Base-by-base conservation (phyloP, 768 basidiomycete genomes). In the Russula virescens region DNA sequence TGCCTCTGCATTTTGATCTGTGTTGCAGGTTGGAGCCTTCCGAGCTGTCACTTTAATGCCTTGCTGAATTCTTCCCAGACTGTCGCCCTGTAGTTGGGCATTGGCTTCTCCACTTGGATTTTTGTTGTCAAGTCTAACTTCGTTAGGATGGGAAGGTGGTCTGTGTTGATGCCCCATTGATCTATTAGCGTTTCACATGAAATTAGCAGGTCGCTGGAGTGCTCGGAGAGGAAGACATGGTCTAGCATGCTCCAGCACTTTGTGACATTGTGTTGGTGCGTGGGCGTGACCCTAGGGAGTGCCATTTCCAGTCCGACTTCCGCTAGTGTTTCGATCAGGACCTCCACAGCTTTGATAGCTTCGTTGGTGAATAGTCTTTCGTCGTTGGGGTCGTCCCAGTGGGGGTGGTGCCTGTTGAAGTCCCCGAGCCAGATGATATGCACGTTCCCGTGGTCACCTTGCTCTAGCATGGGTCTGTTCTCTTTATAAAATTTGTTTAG, bases 381-480 rank as follows among this genome's bases (percentile, higher is more conserved):
- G 34, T 57, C 55, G 1, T 9, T 14, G 1, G 21, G 46, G 19
- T 35, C 11, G 10, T 56, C 55, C 55, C 55, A 56, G n/a, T 46
- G 31, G 2, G 45, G 51, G 21, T 52, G 51, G 11, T 49, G 34
- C 5, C 35, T 13, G 35, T 38, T 52, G 23, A 38, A 38, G 34
- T 35, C n/a, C 0, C 54, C 54, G 0, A 55, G 3, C 54, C 42
- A 55, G 5, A 55, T n/a, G 0, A 18, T 6, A 23, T 57, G 55
- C 9, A 21, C 18, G 0, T 3, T 19, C 1, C 5, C 25, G 0
- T 35, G 2, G 6, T 14, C 13, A 2, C 13, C 13, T 2, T 14
- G 38, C 6, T 11, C 38, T 11, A 38, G 38, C 13, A 38, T 38
- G 38, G 6, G 5, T 10, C 7, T 2, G 35, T 40, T 53, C 21